Conservation (phyloP, 371 early-diverging fungal genomes). For the Apophysomyces trapeziformis region DNA sequence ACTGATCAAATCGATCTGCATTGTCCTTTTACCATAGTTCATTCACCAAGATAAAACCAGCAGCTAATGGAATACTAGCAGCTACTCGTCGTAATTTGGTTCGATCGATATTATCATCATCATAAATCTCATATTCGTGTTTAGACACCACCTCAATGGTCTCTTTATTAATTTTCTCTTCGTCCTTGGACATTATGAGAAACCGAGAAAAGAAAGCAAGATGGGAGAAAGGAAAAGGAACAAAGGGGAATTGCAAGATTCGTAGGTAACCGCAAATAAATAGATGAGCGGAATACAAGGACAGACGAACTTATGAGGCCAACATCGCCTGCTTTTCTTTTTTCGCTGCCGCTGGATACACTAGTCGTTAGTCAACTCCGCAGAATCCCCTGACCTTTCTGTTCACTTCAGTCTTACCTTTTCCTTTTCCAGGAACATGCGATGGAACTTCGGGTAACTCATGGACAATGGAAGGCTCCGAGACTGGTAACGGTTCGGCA, state of each 20-base stretch:
- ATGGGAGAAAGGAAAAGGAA: not conserved
- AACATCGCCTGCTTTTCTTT: slow-evolving; percentile 59
- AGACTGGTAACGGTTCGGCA: slow-evolving; percentile 24
- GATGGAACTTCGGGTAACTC: slow-evolving; percentile 42
- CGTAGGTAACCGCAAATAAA: slow-evolving; percentile 22
- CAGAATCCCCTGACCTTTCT: slow-evolving; percentile 31
- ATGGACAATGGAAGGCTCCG: slow-evolving; percentile 15
- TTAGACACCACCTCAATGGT: slow-evolving; percentile 22
- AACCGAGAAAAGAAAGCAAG: slow-evolving; percentile 15
- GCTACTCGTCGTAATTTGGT: slow-evolving; percentile 34
- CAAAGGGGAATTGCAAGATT: not conserved
- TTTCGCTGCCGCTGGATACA: slow-evolving; percentile 47
- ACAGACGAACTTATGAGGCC: not conserved
- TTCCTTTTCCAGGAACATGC: slow-evolving; percentile 53
- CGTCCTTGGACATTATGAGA: slow-evolving; percentile 22
- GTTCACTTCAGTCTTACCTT: slow-evolving; percentile 33
- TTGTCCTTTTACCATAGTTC: slow-evolving; percentile 36
- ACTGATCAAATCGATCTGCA: not conserved
- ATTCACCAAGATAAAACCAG: slow-evolving; percentile 59
- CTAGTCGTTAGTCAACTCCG: slow-evolving; percentile 58
- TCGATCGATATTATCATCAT: slow-evolving; percentile 13
- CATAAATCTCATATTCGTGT: slow-evolving; percentile 25
- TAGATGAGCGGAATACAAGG: slow-evolving; percentile 24
- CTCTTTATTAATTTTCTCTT: slow-evolving; percentile 29
- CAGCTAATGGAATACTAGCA: slow-evolving; percentile 51